Conservation (phyloP, 2,329 filamentous ascomycete genomes). For the Fusarium buxicola region DNA sequence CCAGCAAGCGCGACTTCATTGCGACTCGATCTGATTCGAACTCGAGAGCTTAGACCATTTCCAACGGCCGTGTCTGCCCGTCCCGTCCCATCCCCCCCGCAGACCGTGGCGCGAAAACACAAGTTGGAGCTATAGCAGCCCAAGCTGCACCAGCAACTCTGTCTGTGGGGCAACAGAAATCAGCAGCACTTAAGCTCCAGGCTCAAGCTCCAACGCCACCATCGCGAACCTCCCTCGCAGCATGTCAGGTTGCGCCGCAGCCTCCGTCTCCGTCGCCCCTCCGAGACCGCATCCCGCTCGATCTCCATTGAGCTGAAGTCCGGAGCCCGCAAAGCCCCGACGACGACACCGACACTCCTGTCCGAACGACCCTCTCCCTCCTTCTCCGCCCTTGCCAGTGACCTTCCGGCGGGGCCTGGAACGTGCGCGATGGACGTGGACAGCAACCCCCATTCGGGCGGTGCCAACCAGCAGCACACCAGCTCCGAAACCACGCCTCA, state of each 20-base stretch:
- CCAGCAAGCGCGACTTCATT: constrained; percentile 10
- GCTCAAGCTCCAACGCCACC: constrained; percentile 18
- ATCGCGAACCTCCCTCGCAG: constrained; percentile 36
- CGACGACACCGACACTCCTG: constrained; percentile 8
- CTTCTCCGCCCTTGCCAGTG: constrained; percentile 10
- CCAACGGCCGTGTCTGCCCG: constrained; percentile 20
- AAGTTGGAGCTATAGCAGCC: constrained; percentile 14
- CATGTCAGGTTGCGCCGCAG: constrained; percentile 43
- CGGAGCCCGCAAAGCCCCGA: constrained; percentile 19
- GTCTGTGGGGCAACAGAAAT: background rate
- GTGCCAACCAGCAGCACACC: constrained; percentile 47
- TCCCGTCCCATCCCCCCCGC: constrained; percentile 33
- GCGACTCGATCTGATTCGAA: constrained; percentile 8
- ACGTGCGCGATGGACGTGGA: constrained; percentile 49
- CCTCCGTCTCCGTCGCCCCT: constrained; percentile 34
- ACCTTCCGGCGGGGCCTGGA: constrained; percentile 16
- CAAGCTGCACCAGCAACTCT: constrained; percentile 7
- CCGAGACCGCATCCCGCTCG: constrained; percentile 32
- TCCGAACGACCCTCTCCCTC: constrained; percentile 4
- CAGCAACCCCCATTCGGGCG: constrained; percentile 44
- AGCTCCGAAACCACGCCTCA: constrained; percentile 53
- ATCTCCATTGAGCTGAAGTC: constrained; percentile 34
- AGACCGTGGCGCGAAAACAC: constrained; percentile 27
- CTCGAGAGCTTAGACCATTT: constrained; percentile 18
- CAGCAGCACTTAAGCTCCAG: constrained; percentile 10